Conservation (phyloP, 129 eudicot species). For the Arctium minus region DNA sequence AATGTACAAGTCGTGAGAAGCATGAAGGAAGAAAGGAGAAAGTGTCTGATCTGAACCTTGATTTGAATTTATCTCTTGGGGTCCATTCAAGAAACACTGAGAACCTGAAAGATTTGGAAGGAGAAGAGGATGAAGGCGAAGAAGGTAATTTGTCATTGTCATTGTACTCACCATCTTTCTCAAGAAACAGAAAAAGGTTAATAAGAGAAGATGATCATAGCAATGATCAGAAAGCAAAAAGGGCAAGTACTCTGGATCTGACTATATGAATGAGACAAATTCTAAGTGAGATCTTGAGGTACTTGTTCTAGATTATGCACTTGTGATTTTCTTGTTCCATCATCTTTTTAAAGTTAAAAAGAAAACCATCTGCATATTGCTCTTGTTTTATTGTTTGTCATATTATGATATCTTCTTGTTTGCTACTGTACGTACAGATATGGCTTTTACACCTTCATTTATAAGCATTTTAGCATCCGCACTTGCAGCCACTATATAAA, state of each 20-base stretch:
- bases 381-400: conserved; percentile 44
- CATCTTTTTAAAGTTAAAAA: conserved; percentile 27
- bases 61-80: conserved; percentile 59
- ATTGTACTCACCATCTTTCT: conserved; percentile 39
- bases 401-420: conserved; percentile 21
- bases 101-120: conserved; percentile 12
- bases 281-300: conserved; percentile 99
- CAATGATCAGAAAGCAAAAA: conserved; percentile 28
- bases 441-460: conserved; percentile 15
- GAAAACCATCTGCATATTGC: conserved; percentile 15
- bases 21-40: conserved; percentile 44
- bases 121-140: conserved; percentile 8
- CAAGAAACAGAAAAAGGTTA: conserved; percentile 29
- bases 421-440: conserved; percentile 24
- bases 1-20: conserved; percentile 18
- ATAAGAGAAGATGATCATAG: conserved; percentile 29
- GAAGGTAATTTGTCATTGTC: conserved; percentile 49
- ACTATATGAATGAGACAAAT: conserved; percentile 87
- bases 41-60: conserved; percentile 37
- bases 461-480: neutral
- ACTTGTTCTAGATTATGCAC: conserved; percentile 56
- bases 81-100: conserved; percentile 22
- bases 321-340: conserved; percentile 38
- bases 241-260: conserved; percentile 97
- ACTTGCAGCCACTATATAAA: neutral